Conservation (phyloP, 331 rosid genomes). For the Ulmus americana region DNA sequence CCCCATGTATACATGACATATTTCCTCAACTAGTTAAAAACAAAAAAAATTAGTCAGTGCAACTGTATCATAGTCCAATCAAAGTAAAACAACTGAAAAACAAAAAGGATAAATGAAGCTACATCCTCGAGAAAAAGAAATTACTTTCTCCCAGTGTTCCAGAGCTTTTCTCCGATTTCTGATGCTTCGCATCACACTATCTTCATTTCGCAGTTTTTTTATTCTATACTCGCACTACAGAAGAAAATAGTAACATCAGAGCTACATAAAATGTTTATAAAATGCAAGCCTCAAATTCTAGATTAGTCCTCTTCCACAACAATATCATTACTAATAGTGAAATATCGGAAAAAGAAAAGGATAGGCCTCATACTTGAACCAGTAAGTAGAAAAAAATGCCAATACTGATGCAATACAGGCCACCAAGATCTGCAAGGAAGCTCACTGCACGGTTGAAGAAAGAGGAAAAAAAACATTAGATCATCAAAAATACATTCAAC, state of each 20-base stretch:
- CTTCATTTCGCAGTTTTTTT: slow-evolving; percentile 78
- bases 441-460: slow-evolving; percentile 52
- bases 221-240: slow-evolving; percentile 75
- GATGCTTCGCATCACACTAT: slow-evolving; percentile 51
- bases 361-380: slow-evolving; percentile 54
- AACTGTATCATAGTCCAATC: slow-evolving; percentile 12
- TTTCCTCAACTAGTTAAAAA: slow-evolving; percentile 71
- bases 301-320: not conserved
- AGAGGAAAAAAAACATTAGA: slow-evolving; percentile 12
- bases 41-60: slow-evolving; percentile 21
- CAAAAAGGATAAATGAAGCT: slow-evolving; percentile 17
- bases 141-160: slow-evolving; percentile 85
- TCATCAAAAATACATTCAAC: not conserved
- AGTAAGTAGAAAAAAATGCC: slow-evolving; percentile 79
- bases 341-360: slow-evolving; percentile 13
- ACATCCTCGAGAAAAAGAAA: slow-evolving; percentile 20
- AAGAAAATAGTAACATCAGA: slow-evolving; percentile 15
- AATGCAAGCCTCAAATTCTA: slow-evolving; percentile 3
- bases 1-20: slow-evolving; percentile 81
- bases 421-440: slow-evolving; percentile 97
- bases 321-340: not conserved
- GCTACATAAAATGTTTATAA: not conserved
- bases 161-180: slow-evolving; percentile 74
- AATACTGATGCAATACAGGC: slow-evolving; percentile 83
- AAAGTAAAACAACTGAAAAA: slow-evolving; percentile 1